Evolutionary conservation across 1,284 basidiomycete species (phyloP).

Genomic region (Cryptococcus hybrid): DNA sequence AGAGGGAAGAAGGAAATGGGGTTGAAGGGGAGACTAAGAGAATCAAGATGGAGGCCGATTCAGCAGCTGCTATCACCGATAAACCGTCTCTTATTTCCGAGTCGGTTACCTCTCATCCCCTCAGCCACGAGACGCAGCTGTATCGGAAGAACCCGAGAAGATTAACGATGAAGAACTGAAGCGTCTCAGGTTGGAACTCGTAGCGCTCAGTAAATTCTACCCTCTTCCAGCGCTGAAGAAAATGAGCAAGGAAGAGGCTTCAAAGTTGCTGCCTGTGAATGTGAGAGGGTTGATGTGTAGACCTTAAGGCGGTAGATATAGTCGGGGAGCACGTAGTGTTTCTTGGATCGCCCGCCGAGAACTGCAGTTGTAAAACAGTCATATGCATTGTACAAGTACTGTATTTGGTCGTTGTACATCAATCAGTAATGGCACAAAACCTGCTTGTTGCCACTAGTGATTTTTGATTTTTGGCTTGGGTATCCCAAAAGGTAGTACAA

Average conservation of each 20-base stretch:
- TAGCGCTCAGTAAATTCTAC: constrained; percentile 45
- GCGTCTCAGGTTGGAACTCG: constrained; percentile 40
- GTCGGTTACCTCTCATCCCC: not conserved
- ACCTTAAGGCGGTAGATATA: not conserved
- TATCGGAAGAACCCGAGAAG: not conserved
- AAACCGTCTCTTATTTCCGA: no score
- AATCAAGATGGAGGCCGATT: not conserved
- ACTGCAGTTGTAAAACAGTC: no score
- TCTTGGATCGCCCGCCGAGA: no score
- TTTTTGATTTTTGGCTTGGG: no score
- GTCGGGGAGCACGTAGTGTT: no score
- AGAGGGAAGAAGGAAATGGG: not conserved
- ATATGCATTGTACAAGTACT: no score
- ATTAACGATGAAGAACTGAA: constrained; percentile 17
- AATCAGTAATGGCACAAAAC: no score
- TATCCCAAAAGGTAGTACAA: no score
- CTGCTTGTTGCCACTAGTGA: no score
- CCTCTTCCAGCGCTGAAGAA: constrained; percentile 42
- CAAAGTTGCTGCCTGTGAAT: constrained; percentile 34
- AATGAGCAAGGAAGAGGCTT: constrained; percentile 37
- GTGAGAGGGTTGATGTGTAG: constrained; percentile 38
- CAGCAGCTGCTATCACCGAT: not conserved
- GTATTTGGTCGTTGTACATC: no score
- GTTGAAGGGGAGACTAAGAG: not conserved
- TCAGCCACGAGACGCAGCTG: not conserved